phyloP scores from a whole-genome alignment of 2,329 filamentous ascomycete species.

The Colletotrichum godetiae region DNA sequence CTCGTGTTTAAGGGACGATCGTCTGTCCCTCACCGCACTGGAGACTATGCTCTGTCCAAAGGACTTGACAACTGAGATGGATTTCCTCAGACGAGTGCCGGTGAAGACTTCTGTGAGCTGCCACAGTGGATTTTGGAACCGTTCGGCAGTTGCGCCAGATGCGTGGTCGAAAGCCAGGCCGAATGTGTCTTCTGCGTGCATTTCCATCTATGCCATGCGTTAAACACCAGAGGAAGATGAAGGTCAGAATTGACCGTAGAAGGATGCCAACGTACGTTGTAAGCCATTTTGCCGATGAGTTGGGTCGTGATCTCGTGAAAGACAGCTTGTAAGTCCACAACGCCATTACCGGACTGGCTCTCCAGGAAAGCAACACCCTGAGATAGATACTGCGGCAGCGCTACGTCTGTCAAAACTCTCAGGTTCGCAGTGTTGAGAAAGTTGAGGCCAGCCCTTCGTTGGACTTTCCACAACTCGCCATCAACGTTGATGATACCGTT shows the following conservation, averaged over 20 bases:
- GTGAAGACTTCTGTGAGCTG: conserved; percentile 66
- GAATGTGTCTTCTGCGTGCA: conserved; percentile 71
- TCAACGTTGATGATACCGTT: conserved; percentile 76
- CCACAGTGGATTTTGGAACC: conserved; percentile 76
- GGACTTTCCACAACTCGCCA: conserved; percentile 71
- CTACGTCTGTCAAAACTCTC: conserved; percentile 65
- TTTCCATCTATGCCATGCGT: conserved; percentile 65
- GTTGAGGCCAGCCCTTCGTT: conserved; percentile 69
- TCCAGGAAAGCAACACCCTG: conserved; percentile 54
- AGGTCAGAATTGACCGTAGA: not conserved
- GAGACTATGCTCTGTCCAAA: conserved; percentile 70
- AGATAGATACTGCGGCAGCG: conserved; percentile 65
- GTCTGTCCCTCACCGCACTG: conserved; percentile 59
- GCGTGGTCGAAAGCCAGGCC: conserved; percentile 71
- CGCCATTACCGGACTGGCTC: conserved; percentile 39
- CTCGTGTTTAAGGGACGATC: conserved; percentile 13
- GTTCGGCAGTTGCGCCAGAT: conserved; percentile 67
- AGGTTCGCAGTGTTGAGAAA: conserved; percentile 71
- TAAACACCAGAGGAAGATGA: not conserved
- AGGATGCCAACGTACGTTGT: conserved; percentile 55
- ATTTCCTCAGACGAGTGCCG: conserved; percentile 58
- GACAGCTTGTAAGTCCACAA: conserved; percentile 67
- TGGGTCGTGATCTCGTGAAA: conserved; percentile 74
- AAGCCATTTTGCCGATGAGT: conserved; percentile 76
- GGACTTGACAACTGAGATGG: conserved; percentile 61